Conservation (phyloP, 306 rosid genomes). For the Begonia masoniana region DNA sequence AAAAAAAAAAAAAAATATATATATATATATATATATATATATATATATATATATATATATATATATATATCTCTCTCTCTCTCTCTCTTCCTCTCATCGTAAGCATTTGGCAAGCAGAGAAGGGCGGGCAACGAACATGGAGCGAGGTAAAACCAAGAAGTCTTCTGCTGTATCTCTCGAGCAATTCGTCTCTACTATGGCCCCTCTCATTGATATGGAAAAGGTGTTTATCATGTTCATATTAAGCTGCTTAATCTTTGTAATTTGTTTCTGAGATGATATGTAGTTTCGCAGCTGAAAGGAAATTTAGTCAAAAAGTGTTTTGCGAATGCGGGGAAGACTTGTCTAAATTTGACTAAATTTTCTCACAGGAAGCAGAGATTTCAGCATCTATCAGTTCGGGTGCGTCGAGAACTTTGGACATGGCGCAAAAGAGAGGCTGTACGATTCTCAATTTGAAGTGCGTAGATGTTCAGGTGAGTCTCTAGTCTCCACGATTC, state of each 20-base stretch:
- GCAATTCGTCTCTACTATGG: slow-evolving; percentile 60
- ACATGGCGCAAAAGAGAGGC: slow-evolving; percentile 75
- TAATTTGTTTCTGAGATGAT: background rate
- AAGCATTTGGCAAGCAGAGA: no score
- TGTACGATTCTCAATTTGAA: slow-evolving; percentile 84
- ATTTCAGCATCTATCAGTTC: slow-evolving; percentile 73
- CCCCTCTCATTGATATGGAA: slow-evolving; percentile 85
- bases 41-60: no score
- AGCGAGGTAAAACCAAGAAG: slow-evolving; percentile 35
- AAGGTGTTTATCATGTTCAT: slow-evolving; percentile 32
- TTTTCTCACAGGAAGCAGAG: slow-evolving; percentile 62
- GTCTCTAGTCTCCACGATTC: background rate
- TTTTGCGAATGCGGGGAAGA: background rate
- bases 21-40: no score
- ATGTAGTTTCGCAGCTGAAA: background rate
- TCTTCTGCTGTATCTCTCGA: slow-evolving; percentile 45
- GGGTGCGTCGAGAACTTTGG: slow-evolving; percentile 66
- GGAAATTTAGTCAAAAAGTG: background rate
- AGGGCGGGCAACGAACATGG: slow-evolving; percentile 13
- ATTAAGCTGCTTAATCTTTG: background rate
- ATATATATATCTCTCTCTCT: no score
- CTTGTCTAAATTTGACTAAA: slow-evolving; percentile 2
- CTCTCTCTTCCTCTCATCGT: no score
- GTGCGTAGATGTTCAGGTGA: slow-evolving; percentile 87
- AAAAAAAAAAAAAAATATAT: no score